Conservation (phyloP, 331 rosid genomes). For the Rosa hybrid region DNA sequence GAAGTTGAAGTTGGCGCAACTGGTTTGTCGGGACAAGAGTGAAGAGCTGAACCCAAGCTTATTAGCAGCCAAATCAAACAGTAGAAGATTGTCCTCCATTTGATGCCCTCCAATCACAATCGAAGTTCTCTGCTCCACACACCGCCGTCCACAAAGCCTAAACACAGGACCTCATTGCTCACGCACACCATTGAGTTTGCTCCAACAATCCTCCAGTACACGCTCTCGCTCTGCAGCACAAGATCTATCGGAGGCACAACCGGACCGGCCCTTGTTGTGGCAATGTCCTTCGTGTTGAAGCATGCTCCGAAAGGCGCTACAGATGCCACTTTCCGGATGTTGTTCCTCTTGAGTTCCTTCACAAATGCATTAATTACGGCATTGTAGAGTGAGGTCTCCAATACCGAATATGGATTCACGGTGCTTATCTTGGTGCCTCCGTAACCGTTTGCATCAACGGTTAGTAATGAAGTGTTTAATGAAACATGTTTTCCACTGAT, state of each 20-base stretch:
- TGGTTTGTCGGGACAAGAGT: not conserved
- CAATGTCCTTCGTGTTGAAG: constrained; percentile 21
- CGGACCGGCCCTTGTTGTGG: constrained; percentile 16
- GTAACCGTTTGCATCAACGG: constrained; percentile 29
- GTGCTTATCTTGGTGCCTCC: constrained; percentile 67
- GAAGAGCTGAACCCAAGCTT: constrained; percentile 55
- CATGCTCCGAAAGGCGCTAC: constrained; percentile 39
- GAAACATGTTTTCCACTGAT: not conserved
- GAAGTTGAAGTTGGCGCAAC: constrained; percentile 44
- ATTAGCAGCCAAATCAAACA: constrained; percentile 51
- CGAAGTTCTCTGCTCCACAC: constrained; percentile 18
- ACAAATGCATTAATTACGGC: constrained; percentile 38
- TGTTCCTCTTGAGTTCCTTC: not conserved
- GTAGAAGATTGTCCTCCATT: constrained; percentile 53
- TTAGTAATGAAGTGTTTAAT: constrained; percentile 40
- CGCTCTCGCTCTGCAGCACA: constrained; percentile 26
- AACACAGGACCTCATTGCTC: constrained; percentile 20
- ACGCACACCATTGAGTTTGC: constrained; percentile 48
- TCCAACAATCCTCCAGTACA: constrained; percentile 35
- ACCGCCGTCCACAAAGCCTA: constrained; percentile 43
- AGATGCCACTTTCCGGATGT: not conserved
- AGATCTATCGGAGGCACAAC: constrained; percentile 36
- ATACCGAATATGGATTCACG: constrained; percentile 45
- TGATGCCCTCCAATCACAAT: constrained; percentile 58
- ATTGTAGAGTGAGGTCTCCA: constrained; percentile 52